These are phyloP conservation scores for Aspergillus kassunensis DNA, from an alignment of 495 filamentous ascomycete species.

Conservation along the genomic window DNA sequence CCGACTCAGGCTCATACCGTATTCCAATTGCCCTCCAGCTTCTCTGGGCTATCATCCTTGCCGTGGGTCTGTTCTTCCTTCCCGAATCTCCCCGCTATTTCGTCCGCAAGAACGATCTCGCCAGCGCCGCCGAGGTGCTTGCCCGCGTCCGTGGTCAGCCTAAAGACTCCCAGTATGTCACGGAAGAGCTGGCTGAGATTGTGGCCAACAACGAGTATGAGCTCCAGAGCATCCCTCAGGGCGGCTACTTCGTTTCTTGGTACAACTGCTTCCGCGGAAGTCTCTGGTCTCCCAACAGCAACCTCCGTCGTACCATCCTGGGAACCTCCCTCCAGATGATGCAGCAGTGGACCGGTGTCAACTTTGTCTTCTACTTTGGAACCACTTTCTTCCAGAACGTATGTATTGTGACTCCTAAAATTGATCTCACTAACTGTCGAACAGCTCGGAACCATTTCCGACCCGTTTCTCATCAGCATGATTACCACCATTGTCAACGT, in stretches of 20 bases:
- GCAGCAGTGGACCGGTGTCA: slow-evolving; percentile 83
- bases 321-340: slow-evolving; percentile 77
- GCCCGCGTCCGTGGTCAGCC: slow-evolving; percentile 44
- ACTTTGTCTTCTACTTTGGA: slow-evolving; percentile 91
- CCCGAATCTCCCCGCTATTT: slow-evolving; percentile 71
- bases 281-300: slow-evolving; percentile 56
- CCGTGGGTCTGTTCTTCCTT: slow-evolving; percentile 61
- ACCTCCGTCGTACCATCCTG: slow-evolving; percentile 69
- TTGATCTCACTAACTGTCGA: neutral
- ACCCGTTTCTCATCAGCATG: slow-evolving; percentile 76
- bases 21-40: slow-evolving; percentile 69
- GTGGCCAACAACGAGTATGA: slow-evolving; percentile 76
- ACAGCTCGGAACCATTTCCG: slow-evolving; percentile 58
- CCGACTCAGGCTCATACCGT: slow-evolving; percentile 62
- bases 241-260: slow-evolving; percentile 57
- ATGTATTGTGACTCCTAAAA: neutral
- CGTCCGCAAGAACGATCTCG: slow-evolving; percentile 52
- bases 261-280: slow-evolving; percentile 64
- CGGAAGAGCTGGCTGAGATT: slow-evolving; percentile 67
- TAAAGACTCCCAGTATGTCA: slow-evolving; percentile 58
- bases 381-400: slow-evolving; percentile 68
- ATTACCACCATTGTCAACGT: slow-evolving; percentile 87
- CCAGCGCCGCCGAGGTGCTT: slow-evolving; percentile 35
- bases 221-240: slow-evolving; percentile 52
- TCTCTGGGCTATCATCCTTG: slow-evolving; percentile 63